Percentiles rank a stretch among this genome's conserved stretches.
These are phyloP conservation scores for Peronospora destructor DNA, from an alignment of 352 stramenopile genomes.

Conservation along the genomic window DNA sequence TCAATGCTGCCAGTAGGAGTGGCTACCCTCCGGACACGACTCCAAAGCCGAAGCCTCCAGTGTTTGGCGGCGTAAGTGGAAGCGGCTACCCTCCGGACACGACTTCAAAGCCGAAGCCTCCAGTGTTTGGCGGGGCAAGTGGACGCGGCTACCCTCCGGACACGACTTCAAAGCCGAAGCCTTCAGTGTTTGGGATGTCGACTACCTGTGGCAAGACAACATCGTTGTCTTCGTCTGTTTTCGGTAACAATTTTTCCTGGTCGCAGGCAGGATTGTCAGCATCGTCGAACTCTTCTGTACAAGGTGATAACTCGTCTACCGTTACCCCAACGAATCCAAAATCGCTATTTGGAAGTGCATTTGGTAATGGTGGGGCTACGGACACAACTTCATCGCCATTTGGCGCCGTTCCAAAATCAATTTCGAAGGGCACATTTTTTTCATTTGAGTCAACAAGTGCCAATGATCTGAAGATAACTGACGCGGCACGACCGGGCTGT, in stretches of 20 bases:
- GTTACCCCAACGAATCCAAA: slow-evolving; percentile 13
- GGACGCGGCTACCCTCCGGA: slow-evolving; percentile 30
- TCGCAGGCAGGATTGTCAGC: slow-evolving; percentile 9
- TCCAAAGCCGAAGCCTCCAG: slow-evolving; percentile 26
- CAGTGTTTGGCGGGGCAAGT: slow-evolving; percentile 16
- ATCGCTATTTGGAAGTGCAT: slow-evolving; percentile 17
- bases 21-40: slow-evolving; percentile 38
- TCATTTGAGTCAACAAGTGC: slow-evolving; percentile 11
- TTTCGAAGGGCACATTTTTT: slow-evolving; percentile 21
- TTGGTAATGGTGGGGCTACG: slow-evolving; percentile 9
- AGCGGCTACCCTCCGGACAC: slow-evolving; percentile 36
- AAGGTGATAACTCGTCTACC: neutral
- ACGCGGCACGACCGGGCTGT: slow-evolving; percentile 20
- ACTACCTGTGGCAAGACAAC: slow-evolving; percentile 11
- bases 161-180: slow-evolving; percentile 27
- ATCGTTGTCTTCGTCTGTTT: slow-evolving; percentile 24
- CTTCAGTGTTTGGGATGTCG: slow-evolving; percentile 21
- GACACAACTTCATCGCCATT: slow-evolving; percentile 28
- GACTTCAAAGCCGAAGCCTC: slow-evolving; percentile 29
- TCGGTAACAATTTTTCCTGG: slow-evolving; percentile 24
- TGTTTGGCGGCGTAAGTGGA: slow-evolving; percentile 11
- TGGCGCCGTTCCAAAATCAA: slow-evolving; percentile 18
- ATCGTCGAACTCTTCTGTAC: slow-evolving; percentile 2
- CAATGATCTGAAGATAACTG: slow-evolving; percentile 14
- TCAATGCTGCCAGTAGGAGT: slow-evolving; percentile 8